Conservation (phyloP, 2,329 filamentous ascomycete species). For the Aspergillus puulaauensis region DNA sequence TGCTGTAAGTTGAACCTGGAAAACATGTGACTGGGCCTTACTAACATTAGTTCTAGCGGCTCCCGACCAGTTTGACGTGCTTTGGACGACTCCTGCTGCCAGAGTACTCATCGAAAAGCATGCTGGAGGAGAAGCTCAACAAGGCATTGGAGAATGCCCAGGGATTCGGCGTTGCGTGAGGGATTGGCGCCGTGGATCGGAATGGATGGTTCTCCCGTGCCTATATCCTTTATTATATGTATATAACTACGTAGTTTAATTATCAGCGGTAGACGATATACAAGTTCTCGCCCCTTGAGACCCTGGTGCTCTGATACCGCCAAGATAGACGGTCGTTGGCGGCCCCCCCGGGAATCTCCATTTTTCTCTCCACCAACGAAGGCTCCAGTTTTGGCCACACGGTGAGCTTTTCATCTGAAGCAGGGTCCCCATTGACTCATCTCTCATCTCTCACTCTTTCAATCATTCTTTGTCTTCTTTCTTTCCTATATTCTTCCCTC, state of each 20-base stretch:
- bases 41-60: constrained; percentile 29
- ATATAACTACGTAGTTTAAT: constrained; percentile 3
- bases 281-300: neutral
- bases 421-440: constrained; percentile 9
- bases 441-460: constrained; percentile 14
- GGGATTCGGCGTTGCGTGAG: constrained; percentile 80
- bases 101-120: constrained; percentile 70
- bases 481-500: constrained; percentile 6
- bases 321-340: neutral
- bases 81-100: constrained; percentile 86
- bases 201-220: neutral
- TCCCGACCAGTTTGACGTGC: constrained; percentile 90
- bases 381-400: constrained; percentile 14
- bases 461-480: neutral
- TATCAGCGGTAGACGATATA: neutral
- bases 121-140: constrained; percentile 71
- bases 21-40: neutral
- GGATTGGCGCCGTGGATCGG: neutral
- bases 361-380: constrained; percentile 13
- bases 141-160: constrained; percentile 85
- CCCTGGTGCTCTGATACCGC: neutral
- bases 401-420: constrained; percentile 1
- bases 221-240: constrained; percentile 9
- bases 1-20: constrained; percentile 32
- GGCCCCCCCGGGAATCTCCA: neutral